Percentiles rank a stretch among this genome's conserved stretches.
These are phyloP conservation scores for Malassezia japonica DNA, from an alignment of 1,284 basidiomycete species.

Conservation along the genomic window DNA sequence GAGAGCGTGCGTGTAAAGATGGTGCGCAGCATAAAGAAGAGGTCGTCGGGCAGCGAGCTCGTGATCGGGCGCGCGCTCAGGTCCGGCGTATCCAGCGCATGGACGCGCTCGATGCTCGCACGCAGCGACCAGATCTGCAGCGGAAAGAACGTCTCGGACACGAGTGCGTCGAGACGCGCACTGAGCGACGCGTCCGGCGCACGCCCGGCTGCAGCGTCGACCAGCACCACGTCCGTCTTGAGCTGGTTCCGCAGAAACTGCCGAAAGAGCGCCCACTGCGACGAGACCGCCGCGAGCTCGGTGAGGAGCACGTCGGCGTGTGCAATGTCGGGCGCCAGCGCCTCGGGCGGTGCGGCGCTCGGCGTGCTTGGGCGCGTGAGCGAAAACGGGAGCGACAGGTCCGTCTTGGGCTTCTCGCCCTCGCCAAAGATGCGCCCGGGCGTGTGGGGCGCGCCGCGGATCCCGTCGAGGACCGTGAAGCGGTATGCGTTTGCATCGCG, in stretches of 20 bases:
- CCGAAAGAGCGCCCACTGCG: conserved; percentile 81
- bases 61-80: conserved; percentile 26
- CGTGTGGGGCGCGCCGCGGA: conserved; percentile 4
- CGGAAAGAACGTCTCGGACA: conserved; percentile 69
- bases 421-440: conserved; percentile 24
- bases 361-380: conserved; percentile 43
- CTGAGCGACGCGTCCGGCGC: conserved; percentile 58
- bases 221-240: background rate
- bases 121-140: conserved; percentile 86
- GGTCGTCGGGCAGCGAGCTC: conserved; percentile 43
- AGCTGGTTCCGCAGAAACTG: conserved; percentile 59
- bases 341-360: conserved; percentile 46
- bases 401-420: conserved; percentile 32
- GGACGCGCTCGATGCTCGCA: conserved; percentile 75
- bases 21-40: conserved; percentile 42
- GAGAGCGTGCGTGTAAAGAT: conserved; percentile 35
- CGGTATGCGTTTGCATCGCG: conserved; percentile 9
- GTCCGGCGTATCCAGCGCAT: conserved; percentile 24
- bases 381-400: conserved; percentile 49
- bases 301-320: conserved; percentile 80
- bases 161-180: conserved; percentile 24
- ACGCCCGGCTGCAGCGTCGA: conserved; percentile 3
- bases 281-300: conserved; percentile 77
- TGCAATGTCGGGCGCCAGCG: conserved; percentile 57
- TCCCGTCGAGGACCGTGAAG: background rate